Conservation (phyloP, 2,329 filamentous ascomycete species). For the Fusarium torreyae region DNA sequence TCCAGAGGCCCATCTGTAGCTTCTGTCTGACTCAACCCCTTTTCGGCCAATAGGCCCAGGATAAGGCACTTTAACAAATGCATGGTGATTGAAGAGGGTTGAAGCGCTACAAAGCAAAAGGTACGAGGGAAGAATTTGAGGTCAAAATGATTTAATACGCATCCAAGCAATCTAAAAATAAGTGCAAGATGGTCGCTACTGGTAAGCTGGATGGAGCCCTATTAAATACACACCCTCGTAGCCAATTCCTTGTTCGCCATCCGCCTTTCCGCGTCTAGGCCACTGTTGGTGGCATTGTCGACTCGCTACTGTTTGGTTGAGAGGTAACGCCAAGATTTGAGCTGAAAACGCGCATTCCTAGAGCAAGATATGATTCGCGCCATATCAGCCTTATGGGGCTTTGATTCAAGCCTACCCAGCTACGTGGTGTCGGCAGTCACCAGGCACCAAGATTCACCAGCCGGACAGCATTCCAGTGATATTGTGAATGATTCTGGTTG, state of each 20-base stretch:
- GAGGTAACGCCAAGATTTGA: conserved; percentile 4
- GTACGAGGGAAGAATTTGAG: too few relatives aligned
- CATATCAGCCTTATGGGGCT: conserved; percentile 21
- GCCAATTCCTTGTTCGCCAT: neutral
- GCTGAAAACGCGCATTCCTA: conserved; percentile 16
- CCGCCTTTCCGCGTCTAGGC: conserved; percentile 8
- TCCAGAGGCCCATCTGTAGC: neutral
- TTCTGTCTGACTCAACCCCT: conserved; percentile 9
- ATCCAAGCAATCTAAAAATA: too few relatives aligned
- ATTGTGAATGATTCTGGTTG: neutral
- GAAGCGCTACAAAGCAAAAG: too few relatives aligned
- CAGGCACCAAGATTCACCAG: neutral
- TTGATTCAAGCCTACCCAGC: neutral
- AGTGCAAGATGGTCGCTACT: too few relatives aligned
- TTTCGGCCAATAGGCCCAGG: conserved; percentile 4
- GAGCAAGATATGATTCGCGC: neutral
- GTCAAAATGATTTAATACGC: too few relatives aligned
- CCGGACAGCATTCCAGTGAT: neutral
- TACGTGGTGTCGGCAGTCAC: neutral
- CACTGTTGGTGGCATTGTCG: neutral
- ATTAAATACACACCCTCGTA: too few relatives aligned
- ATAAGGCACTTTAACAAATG: conserved; percentile 15
- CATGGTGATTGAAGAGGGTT: neutral
- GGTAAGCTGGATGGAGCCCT: too few relatives aligned
- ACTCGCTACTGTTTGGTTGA: too few relatives aligned